These are phyloP conservation scores for Sordaria brevicollis DNA, from an alignment of 495 filamentous ascomycete genomes.

Conservation along the genomic window DNA sequence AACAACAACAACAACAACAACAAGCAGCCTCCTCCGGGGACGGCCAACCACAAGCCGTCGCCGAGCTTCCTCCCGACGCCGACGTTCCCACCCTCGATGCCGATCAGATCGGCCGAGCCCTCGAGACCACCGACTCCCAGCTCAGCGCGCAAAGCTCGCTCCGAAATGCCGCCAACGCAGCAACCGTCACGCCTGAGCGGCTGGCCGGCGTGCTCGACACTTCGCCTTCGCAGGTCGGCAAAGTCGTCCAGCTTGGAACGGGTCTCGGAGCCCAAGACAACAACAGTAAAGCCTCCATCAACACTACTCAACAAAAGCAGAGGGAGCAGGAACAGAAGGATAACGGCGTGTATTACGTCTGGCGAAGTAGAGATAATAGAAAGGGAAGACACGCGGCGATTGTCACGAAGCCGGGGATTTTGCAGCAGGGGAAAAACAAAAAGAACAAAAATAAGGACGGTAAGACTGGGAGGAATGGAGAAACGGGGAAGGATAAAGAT, in stretches of 20 bases:
- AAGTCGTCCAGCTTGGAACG: not conserved
- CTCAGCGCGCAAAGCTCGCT: not conserved
- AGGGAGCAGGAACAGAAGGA: not conserved
- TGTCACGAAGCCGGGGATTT: constrained; percentile 23
- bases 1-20: not conserved
- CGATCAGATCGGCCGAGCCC: not conserved
- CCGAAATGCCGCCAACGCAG: not conserved
- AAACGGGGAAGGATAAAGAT: not conserved
- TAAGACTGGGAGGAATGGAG: not conserved
- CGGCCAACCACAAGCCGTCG: not conserved
- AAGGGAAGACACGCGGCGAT: constrained; percentile 54
- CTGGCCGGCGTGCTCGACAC: not conserved
- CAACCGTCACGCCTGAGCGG: not conserved
- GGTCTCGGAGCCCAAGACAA: not conserved
- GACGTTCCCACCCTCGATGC: not conserved
- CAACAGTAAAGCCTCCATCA: not conserved
- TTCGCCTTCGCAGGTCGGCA: not conserved
- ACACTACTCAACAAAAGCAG: not conserved
- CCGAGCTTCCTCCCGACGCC: not conserved
- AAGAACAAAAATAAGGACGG: not conserved
- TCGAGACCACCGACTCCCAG: not conserved
- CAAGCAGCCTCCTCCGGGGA: no score
- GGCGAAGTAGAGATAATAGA: constrained; percentile 58
- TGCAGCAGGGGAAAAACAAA: not conserved
- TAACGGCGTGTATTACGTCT: constrained; percentile 14